phyloP scores from a whole-genome alignment of 257 asterid genomes.

The Rubia yunnanensis region DNA sequence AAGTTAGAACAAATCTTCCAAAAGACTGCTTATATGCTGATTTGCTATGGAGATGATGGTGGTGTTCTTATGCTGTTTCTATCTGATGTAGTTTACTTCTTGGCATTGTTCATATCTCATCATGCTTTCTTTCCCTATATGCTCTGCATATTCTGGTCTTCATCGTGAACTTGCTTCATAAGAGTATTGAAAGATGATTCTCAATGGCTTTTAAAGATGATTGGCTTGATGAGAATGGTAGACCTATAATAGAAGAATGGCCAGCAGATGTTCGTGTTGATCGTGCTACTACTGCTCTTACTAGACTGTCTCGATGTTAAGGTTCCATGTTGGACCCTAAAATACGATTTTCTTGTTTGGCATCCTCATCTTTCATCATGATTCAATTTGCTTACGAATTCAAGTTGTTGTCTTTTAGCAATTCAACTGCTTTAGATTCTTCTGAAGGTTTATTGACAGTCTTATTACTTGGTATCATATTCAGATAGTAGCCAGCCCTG shows the following conservation, averaged over 20 bases:
- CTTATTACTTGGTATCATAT: conserved; percentile 16
- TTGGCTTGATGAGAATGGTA: too few species aligned
- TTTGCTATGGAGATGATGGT: neutral
- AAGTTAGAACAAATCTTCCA: too few species aligned
- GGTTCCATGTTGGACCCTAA: neutral
- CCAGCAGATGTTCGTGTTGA: too few species aligned
- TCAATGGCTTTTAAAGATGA: too few species aligned
- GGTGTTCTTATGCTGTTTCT: neutral
- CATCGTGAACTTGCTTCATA: too few species aligned
- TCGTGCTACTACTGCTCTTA: neutral
- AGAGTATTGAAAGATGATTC: too few species aligned
- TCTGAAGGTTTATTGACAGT: neutral
- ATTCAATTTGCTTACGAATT: neutral
- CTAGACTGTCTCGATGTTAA: neutral
- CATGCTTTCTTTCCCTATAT: neutral
- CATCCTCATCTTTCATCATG: neutral
- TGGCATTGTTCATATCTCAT: neutral
- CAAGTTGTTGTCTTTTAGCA: neutral
- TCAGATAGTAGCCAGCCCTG: conserved; percentile 89
- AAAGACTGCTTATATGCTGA: neutral
- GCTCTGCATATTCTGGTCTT: neutral
- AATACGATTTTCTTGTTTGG: neutral
- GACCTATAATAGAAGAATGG: too few species aligned
- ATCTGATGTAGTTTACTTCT: neutral
- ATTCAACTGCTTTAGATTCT: neutral